Conservation (phyloP, 2,329 filamentous ascomycete species). For the Epichloe uncinata region DNA sequence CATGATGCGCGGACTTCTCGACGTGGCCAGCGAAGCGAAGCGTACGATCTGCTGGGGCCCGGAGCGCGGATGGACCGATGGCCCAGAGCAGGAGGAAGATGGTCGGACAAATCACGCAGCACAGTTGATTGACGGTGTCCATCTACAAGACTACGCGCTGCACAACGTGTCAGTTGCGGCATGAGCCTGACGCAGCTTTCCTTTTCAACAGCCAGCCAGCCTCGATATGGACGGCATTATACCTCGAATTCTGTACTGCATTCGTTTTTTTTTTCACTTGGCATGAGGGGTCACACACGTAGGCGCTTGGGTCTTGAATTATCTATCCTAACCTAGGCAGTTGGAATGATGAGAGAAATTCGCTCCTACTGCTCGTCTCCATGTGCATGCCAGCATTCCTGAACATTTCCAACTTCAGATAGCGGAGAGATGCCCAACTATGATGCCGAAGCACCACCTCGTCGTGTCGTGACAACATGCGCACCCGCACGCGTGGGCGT, state of each 20-base stretch:
- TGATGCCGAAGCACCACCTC: too few relatives aligned
- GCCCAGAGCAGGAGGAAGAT: constrained; percentile 22
- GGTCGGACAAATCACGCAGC: neutral
- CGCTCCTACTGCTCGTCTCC: too few relatives aligned
- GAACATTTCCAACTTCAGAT: too few relatives aligned
- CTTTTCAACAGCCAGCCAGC: neutral
- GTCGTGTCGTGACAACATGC: neutral
- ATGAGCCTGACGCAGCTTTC: neutral
- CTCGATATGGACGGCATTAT: neutral
- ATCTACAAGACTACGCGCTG: constrained; percentile 8
- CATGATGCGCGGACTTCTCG: constrained; percentile 49
- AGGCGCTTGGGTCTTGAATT: too few relatives aligned
- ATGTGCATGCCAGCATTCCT: too few relatives aligned
- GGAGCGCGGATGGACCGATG: constrained; percentile 50
- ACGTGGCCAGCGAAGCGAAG: constrained; percentile 32
- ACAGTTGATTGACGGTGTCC: constrained; percentile 2
- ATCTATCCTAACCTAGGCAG: too few relatives aligned
- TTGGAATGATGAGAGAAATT: too few relatives aligned
- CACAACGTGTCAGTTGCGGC: constrained; percentile 10
- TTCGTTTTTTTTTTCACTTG: too few relatives aligned
- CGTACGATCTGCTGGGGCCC: constrained; percentile 54
- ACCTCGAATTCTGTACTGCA: too few relatives aligned
- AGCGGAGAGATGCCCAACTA: too few relatives aligned
- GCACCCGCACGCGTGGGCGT: neutral
- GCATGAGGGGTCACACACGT: too few relatives aligned